Base-by-base conservation (phyloP, 768 basidiomycete species). In the Podaxis pistillaris region DNA sequence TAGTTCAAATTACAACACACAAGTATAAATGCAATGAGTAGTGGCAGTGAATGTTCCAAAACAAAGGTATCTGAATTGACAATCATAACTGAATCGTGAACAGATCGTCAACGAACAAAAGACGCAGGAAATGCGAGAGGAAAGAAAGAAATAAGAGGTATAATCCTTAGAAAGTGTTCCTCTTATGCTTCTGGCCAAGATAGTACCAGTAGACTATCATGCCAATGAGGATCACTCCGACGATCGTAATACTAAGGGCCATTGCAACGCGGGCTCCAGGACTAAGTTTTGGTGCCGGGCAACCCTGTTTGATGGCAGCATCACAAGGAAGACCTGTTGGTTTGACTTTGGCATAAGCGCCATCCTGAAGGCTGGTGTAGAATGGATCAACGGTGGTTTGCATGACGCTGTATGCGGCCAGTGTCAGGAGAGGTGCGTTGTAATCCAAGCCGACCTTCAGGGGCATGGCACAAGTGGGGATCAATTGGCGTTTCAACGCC, bases 391-490 rank as follows among this genome's bases (percentile, higher is more conserved):
- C 72, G 26, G 77, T 79, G 62, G 86, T 84, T 64, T 85, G 87
- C 55, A 90, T 69, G n/a, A 89, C 81, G 67, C 89, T 85, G 79
- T 87, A 86, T 17, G 93, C 90, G 0, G 90, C 86, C 38, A 97
- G 81, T 1, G 93, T 90, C n/a, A 96, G 79, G 78, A 96, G 81
- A 1, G 94, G 93, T 0, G 94, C 93, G 66, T 91, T 93, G 73
- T 94, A 95, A 70, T 97, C 95, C 44, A 94, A 75, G n/a, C 89
- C 91, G 56, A 87, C 80, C 87, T 90, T 40, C 24, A 47, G 55
- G 36, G 13, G 28, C 19, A 38, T 28, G 33, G 26, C 61, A 7
- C 38, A 30, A 46, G 17, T 2, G 4, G 13, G n/a, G 7, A 46
- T 46, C 44, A 46, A 17, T 46, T 7, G 17, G 44, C 4, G 4